These are phyloP conservation scores for Graphiopsis chlorocephala DNA, from an alignment of 2,329 filamentous ascomycete genomes.

Conservation along the genomic window DNA sequence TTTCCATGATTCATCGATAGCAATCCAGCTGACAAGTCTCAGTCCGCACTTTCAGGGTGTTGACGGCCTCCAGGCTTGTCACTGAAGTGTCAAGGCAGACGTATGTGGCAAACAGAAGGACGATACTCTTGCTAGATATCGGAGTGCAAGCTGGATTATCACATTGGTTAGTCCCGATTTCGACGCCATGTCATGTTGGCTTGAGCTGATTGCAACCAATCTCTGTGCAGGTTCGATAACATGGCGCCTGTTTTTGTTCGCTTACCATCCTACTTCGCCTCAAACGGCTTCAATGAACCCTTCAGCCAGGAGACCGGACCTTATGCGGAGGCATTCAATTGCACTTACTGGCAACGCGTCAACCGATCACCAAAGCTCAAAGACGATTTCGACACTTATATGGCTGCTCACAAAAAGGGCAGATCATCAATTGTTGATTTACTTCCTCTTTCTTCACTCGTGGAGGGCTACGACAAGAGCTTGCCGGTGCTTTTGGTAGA, in stretches of 20 bases:
- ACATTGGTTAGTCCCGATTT: neutral
- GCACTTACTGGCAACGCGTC: neutral
- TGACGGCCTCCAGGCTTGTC: neutral
- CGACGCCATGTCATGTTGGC: neutral
- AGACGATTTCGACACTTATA: neutral
- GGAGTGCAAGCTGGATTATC: neutral
- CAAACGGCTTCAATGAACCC: neutral
- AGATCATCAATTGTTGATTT: neutral
- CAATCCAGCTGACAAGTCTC: neutral
- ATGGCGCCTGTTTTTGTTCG: neutral
- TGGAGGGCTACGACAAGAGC: neutral
- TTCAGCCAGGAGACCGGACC: neutral
- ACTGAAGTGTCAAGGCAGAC: neutral
- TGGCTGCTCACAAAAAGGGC: neutral
- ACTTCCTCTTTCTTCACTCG: neutral
- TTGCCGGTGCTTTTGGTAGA: neutral
- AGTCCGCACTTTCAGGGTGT: neutral
- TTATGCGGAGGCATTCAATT: neutral
- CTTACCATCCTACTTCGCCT: neutral
- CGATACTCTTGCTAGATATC: neutral
- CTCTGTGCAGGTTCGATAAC: neutral
- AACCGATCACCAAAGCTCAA: neutral
- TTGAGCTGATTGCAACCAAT: neutral
- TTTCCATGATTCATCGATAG: neutral
- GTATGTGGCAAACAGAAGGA: neutral